A percentile compares a stretch with the other conserved stretches of the same genome.
These are phyloP conservation scores for Aotearoamyces nothofagi DNA, from an alignment of 2,329 filamentous ascomycete species.

Conservation along the genomic window DNA sequence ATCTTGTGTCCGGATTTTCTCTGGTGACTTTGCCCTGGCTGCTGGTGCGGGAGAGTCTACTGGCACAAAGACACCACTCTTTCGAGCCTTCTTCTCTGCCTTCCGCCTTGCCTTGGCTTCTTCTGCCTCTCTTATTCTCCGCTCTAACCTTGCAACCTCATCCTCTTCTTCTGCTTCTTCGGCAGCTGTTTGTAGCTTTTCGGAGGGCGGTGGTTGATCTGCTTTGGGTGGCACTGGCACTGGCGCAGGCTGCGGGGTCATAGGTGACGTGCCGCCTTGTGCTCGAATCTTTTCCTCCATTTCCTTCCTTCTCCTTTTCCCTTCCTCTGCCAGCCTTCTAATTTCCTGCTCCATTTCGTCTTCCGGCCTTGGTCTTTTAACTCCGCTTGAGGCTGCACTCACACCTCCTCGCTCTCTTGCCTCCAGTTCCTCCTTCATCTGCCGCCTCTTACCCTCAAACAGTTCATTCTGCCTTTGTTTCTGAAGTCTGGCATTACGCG, in stretches of 20 bases:
- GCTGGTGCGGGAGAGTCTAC: conserved; percentile 9
- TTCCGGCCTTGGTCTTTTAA: conserved; percentile 40
- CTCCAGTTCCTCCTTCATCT: conserved; percentile 79
- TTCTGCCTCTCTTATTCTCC: conserved; percentile 24
- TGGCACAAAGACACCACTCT: conserved; percentile 17
- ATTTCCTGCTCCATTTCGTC: conserved; percentile 35
- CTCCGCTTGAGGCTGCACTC: conserved; percentile 34
- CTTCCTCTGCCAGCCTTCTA: conserved; percentile 34
- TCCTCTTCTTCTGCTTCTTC: conserved; percentile 21
- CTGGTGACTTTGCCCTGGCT: conserved; percentile 1
- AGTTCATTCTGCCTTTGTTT: conserved; percentile 56
- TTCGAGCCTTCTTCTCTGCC: conserved; percentile 23
- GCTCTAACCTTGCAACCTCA: conserved; percentile 28
- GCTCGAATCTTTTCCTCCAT: conserved; percentile 25
- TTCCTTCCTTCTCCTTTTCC: conserved; percentile 31
- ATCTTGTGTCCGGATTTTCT: conserved; percentile 8
- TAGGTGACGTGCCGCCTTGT: conserved; percentile 6
- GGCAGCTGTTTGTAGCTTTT: conserved; percentile 2
- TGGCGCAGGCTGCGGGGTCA: conserved; percentile 8
- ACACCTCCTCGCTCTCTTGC: conserved; percentile 45
- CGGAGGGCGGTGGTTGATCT: too few species aligned
- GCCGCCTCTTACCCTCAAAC: conserved; percentile 56
- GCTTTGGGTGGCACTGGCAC: conserved; percentile 5
- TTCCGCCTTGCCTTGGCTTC: conserved; percentile 22
- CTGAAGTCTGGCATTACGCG: conserved; percentile 54